phyloP scores from a whole-genome alignment of 805 yeast genomes.

The Candida insectorum region DNA sequence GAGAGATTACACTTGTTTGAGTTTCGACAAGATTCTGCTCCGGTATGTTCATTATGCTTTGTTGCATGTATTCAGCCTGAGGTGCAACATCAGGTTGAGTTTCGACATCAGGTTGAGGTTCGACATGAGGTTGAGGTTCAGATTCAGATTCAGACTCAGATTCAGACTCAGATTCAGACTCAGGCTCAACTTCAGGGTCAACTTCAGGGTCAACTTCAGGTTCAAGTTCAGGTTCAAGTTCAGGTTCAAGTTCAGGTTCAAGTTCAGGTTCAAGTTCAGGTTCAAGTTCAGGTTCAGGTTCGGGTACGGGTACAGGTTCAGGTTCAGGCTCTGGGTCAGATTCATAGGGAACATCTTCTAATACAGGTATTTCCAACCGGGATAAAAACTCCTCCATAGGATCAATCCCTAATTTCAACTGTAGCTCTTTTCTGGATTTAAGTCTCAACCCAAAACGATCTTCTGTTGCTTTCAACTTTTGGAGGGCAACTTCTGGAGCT shows the following conservation, averaged over 20 bases:
- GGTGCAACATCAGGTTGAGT: too few relatives aligned
- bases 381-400: conserved; percentile 6
- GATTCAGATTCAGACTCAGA: neutral
- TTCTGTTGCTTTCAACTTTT: conserved; percentile 21
- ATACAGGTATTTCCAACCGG: conserved; percentile 3
- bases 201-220: neutral
- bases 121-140: neutral
- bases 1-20: too few relatives aligned
- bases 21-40: too few relatives aligned
- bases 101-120: too few relatives aligned
- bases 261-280: neutral
- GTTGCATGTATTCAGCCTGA: too few relatives aligned
- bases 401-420: conserved; percentile 11
- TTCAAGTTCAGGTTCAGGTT: too few relatives aligned
- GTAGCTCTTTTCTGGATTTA: conserved; percentile 17
- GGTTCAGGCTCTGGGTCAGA: conserved; percentile 7
- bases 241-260: neutral
- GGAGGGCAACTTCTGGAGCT: conserved; percentile 20
- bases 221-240: neutral
- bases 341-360: conserved; percentile 7
- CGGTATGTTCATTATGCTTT: too few relatives aligned
- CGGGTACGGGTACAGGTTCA: too few relatives aligned
- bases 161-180: neutral
- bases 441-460: conserved; percentile 21
- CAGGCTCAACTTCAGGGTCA: too few relatives aligned